These are phyloP conservation scores for Paramecium pentaurelia DNA, from an alignment of 73 alveolate genomes.

Conservation along the genomic window DNA sequence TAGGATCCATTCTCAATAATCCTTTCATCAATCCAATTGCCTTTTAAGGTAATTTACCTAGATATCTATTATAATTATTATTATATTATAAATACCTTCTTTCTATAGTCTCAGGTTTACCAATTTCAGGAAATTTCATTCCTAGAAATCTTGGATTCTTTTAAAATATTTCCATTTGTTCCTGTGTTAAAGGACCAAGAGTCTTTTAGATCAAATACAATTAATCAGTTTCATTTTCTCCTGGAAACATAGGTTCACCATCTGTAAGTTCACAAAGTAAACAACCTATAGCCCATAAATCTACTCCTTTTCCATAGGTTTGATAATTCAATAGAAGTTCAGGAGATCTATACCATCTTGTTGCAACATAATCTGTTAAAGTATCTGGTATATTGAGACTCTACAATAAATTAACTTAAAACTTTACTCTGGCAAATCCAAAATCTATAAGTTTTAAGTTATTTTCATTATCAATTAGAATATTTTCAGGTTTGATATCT, in stretches of 20 bases:
- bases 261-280: conserved; percentile 94
- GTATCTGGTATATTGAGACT: conserved; percentile 57
- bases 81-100: conserved; percentile 61
- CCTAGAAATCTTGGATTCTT: conserved; percentile 90
- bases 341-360: conserved; percentile 85
- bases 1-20: conserved; percentile 81
- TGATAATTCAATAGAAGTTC: conserved; percentile 62
- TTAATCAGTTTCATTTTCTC: conserved; percentile 91
- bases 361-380: conserved; percentile 79
- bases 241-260: conserved; percentile 96
- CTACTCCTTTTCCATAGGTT: conserved; percentile 79
- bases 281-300: conserved; percentile 93
- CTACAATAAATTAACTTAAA: conserved; percentile 21
- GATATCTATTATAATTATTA: conserved; percentile 36
- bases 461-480: conserved; percentile 43
- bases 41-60: conserved; percentile 75
- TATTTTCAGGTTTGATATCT: conserved; percentile 60
- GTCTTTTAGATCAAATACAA: conserved; percentile 83
- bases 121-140: conserved; percentile 86
- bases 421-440: conserved; percentile 81
- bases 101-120: conserved; percentile 93
- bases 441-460: conserved; percentile 82
- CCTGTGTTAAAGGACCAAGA: conserved; percentile 83
- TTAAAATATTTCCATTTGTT: conserved; percentile 75
- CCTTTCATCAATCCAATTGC: conserved; percentile 68